A percentile compares a stretch with the other conserved stretches of the same genome.
Evolutionary conservation across 2,329 filamentous ascomycete species (phyloP).

Genomic region (Monosporascus sp.): DNA sequence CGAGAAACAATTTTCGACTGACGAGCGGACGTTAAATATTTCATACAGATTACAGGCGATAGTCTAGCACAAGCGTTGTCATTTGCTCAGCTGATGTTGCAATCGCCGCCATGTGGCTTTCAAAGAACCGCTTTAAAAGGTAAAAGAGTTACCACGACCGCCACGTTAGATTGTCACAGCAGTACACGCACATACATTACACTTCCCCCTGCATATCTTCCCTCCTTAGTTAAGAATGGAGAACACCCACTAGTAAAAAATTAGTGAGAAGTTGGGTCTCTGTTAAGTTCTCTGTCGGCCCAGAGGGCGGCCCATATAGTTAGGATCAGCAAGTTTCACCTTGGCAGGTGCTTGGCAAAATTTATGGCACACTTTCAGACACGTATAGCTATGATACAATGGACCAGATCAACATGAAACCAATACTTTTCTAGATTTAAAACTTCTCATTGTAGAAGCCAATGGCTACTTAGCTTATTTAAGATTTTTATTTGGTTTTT

Average conservation of each 20-base stretch:
- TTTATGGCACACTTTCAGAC: no score
- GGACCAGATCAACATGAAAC: no score
- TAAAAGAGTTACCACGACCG: not conserved
- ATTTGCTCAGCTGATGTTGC: not conserved
- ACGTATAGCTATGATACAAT: no score
- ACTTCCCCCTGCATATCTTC: no score
- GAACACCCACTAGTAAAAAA: not conserved
- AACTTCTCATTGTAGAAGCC: no score
- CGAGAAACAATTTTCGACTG: no score
- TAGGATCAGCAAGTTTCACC: not conserved
- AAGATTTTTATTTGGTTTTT: accelerated
- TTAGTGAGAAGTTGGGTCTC: no score
- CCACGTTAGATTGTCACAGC: no score
- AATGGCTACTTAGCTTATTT: no score
- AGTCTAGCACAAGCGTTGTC: not conserved
- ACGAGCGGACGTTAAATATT: no score
- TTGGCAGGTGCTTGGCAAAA: not conserved
- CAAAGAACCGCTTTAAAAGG: not conserved
- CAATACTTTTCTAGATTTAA: no score
- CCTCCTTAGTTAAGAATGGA: not conserved
- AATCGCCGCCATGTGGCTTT: not conserved
- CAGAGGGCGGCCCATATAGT: not conserved
- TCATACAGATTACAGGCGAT: not conserved
- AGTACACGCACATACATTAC: no score
- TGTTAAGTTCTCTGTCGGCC: not conserved